phyloP scores from a whole-genome alignment of 495 filamentous ascomycete species.

The Hypoxylon fragiforme region DNA sequence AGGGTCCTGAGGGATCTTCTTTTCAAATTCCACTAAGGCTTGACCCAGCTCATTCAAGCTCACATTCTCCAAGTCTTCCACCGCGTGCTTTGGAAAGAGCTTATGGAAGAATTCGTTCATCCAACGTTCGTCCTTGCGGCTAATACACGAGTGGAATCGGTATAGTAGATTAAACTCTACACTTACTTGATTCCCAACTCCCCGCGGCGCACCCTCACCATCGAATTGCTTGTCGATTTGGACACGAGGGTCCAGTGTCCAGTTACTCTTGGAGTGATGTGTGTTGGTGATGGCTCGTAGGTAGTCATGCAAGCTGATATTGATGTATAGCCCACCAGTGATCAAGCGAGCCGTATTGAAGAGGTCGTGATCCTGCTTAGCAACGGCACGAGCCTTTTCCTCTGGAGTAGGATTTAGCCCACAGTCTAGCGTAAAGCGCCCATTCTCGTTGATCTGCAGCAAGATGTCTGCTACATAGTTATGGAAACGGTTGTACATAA shows the following conservation, averaged over 20 bases:
- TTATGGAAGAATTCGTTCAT: conserved; percentile 61
- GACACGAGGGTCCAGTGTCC: conserved; percentile 73
- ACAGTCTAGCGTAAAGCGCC: conserved; percentile 64
- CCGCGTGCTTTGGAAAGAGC: conserved; percentile 60
- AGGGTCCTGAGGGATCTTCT: conserved; percentile 57
- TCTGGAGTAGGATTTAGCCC: conserved; percentile 45
- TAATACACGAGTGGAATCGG: conserved; percentile 72
- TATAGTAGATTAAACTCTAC: conserved; percentile 77
- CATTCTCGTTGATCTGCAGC: conserved; percentile 75
- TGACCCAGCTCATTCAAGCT: conserved; percentile 55
- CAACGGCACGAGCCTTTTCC: conserved; percentile 54
- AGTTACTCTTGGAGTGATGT: conserved; percentile 69
- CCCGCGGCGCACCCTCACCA: conserved; percentile 61
- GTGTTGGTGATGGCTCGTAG: conserved; percentile 77
- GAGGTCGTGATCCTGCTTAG: conserved; percentile 74
- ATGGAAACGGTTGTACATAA: conserved; percentile 71
- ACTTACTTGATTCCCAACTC: conserved; percentile 74
- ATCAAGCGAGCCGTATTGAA: conserved; percentile 78
- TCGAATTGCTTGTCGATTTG: conserved; percentile 56
- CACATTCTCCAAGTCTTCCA: conserved; percentile 54
- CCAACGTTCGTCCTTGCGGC: conserved; percentile 67
- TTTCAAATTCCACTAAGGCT: conserved; percentile 57
- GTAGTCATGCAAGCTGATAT: conserved; percentile 78
- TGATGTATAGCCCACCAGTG: conserved; percentile 75
- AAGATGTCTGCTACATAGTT: conserved; percentile 65